Evolutionary conservation across 108 stramenopile genomes (phyloP), one percentile per base, ranked within the genome.

Genomic region (Skeletonema menzelii): DNA sequence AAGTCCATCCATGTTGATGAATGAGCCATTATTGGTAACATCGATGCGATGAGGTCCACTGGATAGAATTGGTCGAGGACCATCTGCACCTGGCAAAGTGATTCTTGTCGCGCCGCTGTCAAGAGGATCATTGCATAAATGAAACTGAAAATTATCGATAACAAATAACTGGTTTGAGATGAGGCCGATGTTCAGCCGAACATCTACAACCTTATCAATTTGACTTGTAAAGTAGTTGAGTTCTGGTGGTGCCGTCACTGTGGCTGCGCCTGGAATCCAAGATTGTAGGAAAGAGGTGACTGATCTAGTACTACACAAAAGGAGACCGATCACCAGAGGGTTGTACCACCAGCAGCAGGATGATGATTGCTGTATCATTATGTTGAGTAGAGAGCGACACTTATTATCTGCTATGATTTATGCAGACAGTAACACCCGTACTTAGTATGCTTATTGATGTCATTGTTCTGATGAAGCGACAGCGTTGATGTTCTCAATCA

Each of bases 31-130:
- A 3, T 68, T 13, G 6, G 35, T 13, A 6, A 79, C 67, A 0
- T 34, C 10, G 12, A 79, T 26, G 14, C 65, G 28, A 19, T 56
- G 31, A 7, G 38, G 27, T 46, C 77, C 77, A 19, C 70, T 65
- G 14, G 59, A 61, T 15, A 79, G 55, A 13, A 60, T 34, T 4
- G 77, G 77, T 32, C 47, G 60, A 7, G 77, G 77, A 0, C 77
- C 77, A 37, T 70, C 24, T 19, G 27, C 40, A 8, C 77, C 77
- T 10, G 77, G 77, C 65, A 79, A 28, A 26, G 65, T 30, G 47
- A 65, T n/a, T 22, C 5, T 53, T 22, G 4, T 27, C 42, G 22
- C 37, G 12, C 42, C 31, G 22, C 34, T 24, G 2, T 53, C 19
- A 5, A 17, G n/a, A 46, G n/a, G 22, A 22, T 53, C 22, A 24